phyloP scores from a whole-genome alignment of 2,329 filamentous ascomycete species.

The Epichloe elymi region DNA sequence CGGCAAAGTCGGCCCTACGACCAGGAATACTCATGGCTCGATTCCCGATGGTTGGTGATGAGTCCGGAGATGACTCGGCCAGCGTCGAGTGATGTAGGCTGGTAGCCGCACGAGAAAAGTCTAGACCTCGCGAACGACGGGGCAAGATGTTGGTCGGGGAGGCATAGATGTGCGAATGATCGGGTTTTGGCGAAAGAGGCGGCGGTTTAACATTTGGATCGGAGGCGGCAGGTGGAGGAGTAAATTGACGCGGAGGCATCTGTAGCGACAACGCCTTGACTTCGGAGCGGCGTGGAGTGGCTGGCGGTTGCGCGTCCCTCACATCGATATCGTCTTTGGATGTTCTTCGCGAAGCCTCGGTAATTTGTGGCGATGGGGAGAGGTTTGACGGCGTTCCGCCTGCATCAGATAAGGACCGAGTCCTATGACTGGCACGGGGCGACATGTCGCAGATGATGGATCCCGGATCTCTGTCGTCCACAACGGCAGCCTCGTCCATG shows the following conservation, averaged over 20 bases:
- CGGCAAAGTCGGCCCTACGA: constrained; percentile 35
- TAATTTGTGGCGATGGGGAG: constrained; percentile 44
- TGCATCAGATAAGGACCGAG: constrained; percentile 53
- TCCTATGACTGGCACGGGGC: constrained; percentile 31
- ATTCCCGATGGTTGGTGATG: constrained; percentile 71
- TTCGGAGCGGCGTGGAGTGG: constrained; percentile 59
- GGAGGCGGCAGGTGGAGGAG: constrained; percentile 22
- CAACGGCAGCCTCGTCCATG: constrained; percentile 21
- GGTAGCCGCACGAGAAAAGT: constrained; percentile 87
- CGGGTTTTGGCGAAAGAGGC: constrained; percentile 75
- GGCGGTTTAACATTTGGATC: constrained; percentile 36
- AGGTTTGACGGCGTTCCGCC: constrained; percentile 40
- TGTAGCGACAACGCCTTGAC: constrained; percentile 45
- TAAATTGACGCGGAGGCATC: constrained; percentile 21
- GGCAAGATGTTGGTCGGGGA: constrained; percentile 82
- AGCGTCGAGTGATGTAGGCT: constrained; percentile 92
- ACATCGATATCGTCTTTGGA: constrained; percentile 57
- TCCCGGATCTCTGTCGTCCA: constrained; percentile 14
- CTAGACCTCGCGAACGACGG: constrained; percentile 75
- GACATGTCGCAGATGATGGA: constrained; percentile 17
- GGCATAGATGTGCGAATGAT: constrained; percentile 72
- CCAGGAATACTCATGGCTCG: constrained; percentile 49
- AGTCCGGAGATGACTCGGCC: constrained; percentile 80
- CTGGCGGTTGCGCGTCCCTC: constrained; percentile 33
- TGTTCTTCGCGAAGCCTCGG: constrained; percentile 38